A percentile compares a stretch with the other conserved stretches of the same genome.
These are phyloP conservation scores for Beauveria bassiana DNA, from an alignment of 2,329 filamentous ascomycete genomes.

Conservation along the genomic window DNA sequence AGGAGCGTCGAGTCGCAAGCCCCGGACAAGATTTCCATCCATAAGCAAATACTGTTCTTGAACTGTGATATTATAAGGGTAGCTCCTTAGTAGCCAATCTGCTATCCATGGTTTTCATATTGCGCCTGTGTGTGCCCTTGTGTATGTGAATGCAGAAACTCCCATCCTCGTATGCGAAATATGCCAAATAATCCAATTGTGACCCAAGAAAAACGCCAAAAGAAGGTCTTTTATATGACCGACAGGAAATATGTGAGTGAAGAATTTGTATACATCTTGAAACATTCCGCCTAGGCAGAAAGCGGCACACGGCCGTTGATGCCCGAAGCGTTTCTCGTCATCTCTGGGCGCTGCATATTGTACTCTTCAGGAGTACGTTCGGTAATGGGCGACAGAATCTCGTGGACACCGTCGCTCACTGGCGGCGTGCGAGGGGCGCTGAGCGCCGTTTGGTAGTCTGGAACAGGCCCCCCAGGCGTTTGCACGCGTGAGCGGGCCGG, in stretches of 20 bases:
- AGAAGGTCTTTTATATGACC: neutral
- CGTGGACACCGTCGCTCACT: constrained; percentile 22
- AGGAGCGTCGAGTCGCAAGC: too few species aligned
- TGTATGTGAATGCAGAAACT: neutral
- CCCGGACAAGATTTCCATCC: neutral
- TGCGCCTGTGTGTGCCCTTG: neutral
- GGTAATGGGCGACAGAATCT: constrained; percentile 25
- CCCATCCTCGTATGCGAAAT: neutral
- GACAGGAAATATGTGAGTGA: neutral
- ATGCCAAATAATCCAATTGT: neutral
- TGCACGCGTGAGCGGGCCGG: constrained; percentile 47
- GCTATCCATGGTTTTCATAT: neutral
- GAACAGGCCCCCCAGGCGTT: constrained; percentile 44
- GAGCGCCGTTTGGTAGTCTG: constrained; percentile 58
- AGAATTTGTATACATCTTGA: neutral
- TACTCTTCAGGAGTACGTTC: constrained; percentile 18
- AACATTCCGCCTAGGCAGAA: neutral
- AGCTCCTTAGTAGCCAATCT: neutral
- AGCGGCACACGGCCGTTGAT: neutral
- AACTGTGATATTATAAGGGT: neutral
- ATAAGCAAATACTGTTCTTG: neutral
- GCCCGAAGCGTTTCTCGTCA: constrained; percentile 7
- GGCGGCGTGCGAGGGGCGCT: constrained; percentile 44
- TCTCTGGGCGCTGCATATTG: neutral
- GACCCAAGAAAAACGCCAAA: neutral